A percentile compares a stretch with the other conserved stretches of the same genome.
These are phyloP conservation scores for Hydnum rufescens DNA, from an alignment of 768 basidiomycete species.

Conservation along the genomic window DNA sequence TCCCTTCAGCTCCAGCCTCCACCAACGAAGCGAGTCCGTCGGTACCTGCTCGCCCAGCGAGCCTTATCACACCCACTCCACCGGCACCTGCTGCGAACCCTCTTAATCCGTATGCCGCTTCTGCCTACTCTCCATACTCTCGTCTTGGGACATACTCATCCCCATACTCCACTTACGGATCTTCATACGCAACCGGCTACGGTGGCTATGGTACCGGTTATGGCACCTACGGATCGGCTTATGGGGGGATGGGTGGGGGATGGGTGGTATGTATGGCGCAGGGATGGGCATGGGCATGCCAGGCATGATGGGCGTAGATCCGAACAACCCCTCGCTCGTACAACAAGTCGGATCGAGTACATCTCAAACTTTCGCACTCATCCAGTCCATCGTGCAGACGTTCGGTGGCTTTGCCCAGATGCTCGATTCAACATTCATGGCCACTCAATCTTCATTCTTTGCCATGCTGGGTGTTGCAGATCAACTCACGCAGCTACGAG, in stretches of 20 bases:
- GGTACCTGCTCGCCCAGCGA: conserved; percentile 2
- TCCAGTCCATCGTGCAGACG: conserved; percentile 90
- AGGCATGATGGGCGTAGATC: conserved; percentile 21
- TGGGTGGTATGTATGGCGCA: conserved; percentile 23
- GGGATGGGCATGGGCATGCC: conserved; percentile 22
- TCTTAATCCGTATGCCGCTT: conserved; percentile 2
- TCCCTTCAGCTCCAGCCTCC: conserved; percentile 14
- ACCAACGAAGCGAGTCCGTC: conserved; percentile 12
- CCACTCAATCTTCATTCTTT: conserved; percentile 87
- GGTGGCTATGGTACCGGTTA: conserved; percentile 20
- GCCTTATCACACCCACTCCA: conserved; percentile 11
- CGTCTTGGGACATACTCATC: conserved; percentile 13
- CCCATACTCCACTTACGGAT: conserved; percentile 25
- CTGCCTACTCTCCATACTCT: not conserved
- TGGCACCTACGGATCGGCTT: conserved; percentile 26
- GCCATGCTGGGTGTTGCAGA: conserved; percentile 79
- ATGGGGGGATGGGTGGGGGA: conserved; percentile 19
- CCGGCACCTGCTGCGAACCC: conserved; percentile 6
- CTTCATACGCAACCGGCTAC: conserved; percentile 27
- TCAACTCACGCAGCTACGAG: conserved; percentile 78
- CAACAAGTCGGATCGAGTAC: conserved; percentile 81
- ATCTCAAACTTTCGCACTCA: conserved; percentile 76
- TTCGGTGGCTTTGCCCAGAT: conserved; percentile 91
- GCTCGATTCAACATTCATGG: conserved; percentile 95
- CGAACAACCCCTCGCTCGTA: conserved; percentile 45